These are phyloP conservation scores for Thalassiosira ordinaria DNA, from an alignment of 352 stramenopile genomes.

Conservation along the genomic window DNA sequence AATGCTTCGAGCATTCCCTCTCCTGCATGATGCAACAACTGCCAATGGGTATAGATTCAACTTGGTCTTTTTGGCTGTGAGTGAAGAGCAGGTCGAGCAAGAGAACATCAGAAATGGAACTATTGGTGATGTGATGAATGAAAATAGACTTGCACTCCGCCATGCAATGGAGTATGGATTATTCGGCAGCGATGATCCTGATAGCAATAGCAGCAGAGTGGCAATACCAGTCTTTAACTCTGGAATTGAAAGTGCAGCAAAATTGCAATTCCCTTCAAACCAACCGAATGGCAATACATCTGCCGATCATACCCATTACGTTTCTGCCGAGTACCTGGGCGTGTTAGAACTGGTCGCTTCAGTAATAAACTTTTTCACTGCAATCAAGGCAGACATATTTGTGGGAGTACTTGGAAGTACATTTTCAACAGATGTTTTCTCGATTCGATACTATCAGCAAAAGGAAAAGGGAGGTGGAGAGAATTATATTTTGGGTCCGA, in stretches of 20 bases:
- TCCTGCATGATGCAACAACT: constrained; percentile 5
- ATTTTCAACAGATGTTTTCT: constrained; percentile 74
- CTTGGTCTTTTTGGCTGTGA: constrained; percentile 61
- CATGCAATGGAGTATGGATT: constrained; percentile 27
- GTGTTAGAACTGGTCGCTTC: constrained; percentile 60
- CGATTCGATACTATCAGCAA: constrained; percentile 65
- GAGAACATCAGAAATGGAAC: neutral
- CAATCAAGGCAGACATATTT: constrained; percentile 64
- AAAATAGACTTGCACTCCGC: constrained; percentile 25
- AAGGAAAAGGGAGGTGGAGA: neutral
- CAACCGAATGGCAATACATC: neutral
- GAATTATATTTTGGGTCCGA: constrained; percentile 42
- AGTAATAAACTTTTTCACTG: constrained; percentile 77
- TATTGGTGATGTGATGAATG: constrained; percentile 11
- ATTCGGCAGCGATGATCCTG: neutral
- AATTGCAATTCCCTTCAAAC: constrained; percentile 24
- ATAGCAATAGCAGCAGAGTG: neutral
- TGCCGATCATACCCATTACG: neutral
- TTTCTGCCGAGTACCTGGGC: constrained; percentile 30
- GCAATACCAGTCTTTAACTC: constrained; percentile 51
- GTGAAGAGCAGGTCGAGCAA: constrained; percentile 24
- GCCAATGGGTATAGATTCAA: constrained; percentile 28
- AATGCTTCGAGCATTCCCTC: constrained; percentile 33
- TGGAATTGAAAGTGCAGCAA: constrained; percentile 30
- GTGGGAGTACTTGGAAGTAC: constrained; percentile 66